phyloP scores from a whole-genome alignment of 331 rosid species.

The Malus hybrid region DNA sequence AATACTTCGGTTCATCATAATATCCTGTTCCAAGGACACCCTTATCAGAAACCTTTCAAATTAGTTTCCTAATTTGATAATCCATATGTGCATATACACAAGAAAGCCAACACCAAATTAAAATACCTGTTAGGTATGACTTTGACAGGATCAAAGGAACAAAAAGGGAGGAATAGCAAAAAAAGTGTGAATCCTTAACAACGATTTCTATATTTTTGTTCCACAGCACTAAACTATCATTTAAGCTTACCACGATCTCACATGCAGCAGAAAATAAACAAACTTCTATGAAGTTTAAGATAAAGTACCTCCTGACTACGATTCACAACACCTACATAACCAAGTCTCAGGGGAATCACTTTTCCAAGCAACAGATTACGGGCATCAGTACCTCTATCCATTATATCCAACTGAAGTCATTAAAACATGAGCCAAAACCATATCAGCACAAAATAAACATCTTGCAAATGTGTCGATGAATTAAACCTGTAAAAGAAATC shows the following conservation, averaged over 20 bases:
- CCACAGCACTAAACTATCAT: not conserved
- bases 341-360: conserved; percentile 87
- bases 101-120: not conserved
- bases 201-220: not conserved
- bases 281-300: conserved; percentile 4
- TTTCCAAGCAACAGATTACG: conserved; percentile 82
- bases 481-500: not conserved
- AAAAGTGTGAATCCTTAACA: not conserved
- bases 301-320: conserved; percentile 92
- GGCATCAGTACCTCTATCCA: conserved; percentile 99
- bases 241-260: not conserved
- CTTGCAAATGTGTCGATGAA: not conserved
- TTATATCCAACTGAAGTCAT: conserved; percentile 74
- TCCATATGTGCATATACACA: not conserved
- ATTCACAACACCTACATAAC: conserved; percentile 90
- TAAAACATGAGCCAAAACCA: conserved; percentile 1
- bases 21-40: conserved; percentile 53
- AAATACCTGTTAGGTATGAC: not conserved
- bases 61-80: not conserved
- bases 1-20: conserved; percentile 62
- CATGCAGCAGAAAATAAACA: not conserved
- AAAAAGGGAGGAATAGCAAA: not conserved
- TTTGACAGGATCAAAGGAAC: not conserved
- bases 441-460: conserved; percentile 21
- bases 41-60: not conserved